phyloP scores from a whole-genome alignment of 257 asterid species.

The Nicotiana tomentosiformis region DNA sequence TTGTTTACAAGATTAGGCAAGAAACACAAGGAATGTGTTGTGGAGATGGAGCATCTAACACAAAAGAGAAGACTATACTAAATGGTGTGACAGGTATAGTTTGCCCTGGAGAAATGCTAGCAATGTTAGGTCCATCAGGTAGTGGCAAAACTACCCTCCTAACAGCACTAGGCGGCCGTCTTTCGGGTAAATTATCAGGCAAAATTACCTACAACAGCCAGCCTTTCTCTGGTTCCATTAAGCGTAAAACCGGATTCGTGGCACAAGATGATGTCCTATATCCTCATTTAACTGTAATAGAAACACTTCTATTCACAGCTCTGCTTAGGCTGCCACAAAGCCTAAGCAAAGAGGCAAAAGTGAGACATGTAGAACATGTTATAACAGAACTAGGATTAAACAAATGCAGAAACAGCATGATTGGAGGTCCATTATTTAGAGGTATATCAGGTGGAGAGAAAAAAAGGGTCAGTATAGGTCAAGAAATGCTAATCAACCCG shows the following conservation, averaged over 20 bases:
- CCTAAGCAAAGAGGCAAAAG: constrained; percentile 47
- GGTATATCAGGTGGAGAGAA: constrained; percentile 97
- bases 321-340: constrained; percentile 64
- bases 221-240: constrained; percentile 72
- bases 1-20: constrained; percentile 58
- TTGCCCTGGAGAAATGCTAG: constrained; percentile 84
- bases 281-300: constrained; percentile 81
- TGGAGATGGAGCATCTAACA: constrained; percentile 29
- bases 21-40: constrained; percentile 36
- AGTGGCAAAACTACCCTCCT: constrained; percentile 96
- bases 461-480: constrained; percentile 96
- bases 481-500: constrained; percentile 91
- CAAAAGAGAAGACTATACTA: constrained; percentile 67
- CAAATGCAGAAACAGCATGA: constrained; percentile 66
- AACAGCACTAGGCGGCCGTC: constrained; percentile 94
- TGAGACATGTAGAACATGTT: constrained; percentile 70
- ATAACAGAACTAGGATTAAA: constrained; percentile 59
- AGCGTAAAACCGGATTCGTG: constrained; percentile 80
- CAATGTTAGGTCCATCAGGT: constrained; percentile 97
- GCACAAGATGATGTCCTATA: constrained; percentile 83
- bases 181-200: constrained; percentile 69
- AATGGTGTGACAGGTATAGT: constrained; percentile 89
- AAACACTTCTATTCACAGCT: constrained; percentile 82
- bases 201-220: constrained; percentile 77
- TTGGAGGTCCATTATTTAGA: constrained; percentile 76